Conservation (phyloP, 2,329 filamentous ascomycete genomes). For the Pleoardoris graminearum region DNA sequence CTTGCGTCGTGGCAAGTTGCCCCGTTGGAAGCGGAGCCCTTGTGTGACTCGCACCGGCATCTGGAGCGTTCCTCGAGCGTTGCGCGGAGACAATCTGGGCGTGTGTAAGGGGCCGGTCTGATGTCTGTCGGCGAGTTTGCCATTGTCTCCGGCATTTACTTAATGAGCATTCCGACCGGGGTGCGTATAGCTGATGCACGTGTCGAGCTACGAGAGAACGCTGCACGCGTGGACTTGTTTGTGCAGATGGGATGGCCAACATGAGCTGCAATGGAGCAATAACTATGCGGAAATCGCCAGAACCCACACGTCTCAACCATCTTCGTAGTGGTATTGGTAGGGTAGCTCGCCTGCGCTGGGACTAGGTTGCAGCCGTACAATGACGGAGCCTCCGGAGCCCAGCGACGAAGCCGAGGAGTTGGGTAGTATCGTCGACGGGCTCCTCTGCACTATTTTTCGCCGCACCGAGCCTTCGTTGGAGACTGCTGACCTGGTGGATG, state of each 20-base stretch:
- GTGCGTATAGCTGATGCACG: not conserved
- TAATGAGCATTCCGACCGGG: not conserved
- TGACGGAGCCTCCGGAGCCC: slow-evolving; percentile 32
- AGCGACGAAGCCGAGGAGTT: slow-evolving; percentile 39
- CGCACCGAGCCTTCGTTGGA: slow-evolving; percentile 34
- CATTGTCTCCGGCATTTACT: not conserved
- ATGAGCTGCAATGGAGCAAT: not conserved
- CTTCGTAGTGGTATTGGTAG: slow-evolving; percentile 35
- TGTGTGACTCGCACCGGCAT: not conserved
- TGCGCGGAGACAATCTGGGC: not conserved
- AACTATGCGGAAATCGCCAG: not conserved
- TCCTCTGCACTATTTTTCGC: slow-evolving; percentile 23
- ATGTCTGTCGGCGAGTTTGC: too few species aligned
- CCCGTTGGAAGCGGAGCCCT: not conserved
- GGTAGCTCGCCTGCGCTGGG: slow-evolving; percentile 37
- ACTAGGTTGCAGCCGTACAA: slow-evolving; percentile 31
- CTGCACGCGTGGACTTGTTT: not conserved
- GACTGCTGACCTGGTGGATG: slow-evolving; percentile 28
- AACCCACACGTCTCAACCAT: slow-evolving; percentile 20
- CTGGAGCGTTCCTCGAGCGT: not conserved
- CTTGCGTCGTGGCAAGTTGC: not conserved
- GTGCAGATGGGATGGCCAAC: not conserved
- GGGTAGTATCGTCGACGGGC: slow-evolving; percentile 35
- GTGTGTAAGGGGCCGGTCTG: not conserved
- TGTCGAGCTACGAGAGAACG: not conserved